Conservation (phyloP, 1,284 basidiomycete species). For the Prillingera fragicola region DNA sequence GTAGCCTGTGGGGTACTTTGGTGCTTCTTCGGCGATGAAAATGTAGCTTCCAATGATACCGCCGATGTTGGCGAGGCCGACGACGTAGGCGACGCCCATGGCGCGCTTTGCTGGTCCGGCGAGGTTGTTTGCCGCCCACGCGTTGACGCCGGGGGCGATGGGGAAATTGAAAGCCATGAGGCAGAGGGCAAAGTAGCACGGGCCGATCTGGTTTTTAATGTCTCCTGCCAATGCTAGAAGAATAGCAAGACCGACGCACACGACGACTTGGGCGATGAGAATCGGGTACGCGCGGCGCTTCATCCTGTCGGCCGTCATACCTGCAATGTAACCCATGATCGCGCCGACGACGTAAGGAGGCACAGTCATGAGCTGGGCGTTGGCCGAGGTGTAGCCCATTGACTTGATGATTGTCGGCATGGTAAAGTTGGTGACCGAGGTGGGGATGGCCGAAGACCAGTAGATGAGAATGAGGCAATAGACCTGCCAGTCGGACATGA, state of each 20-base stretch:
- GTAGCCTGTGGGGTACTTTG: conserved; percentile 27
- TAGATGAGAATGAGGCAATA: conserved; percentile 7
- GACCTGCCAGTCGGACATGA: conserved; percentile 10
- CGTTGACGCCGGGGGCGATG: conserved; percentile 24
- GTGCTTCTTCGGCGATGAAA: conserved; percentile 4
- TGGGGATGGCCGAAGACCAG: conserved; percentile 10
- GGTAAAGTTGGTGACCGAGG: too few relatives aligned
- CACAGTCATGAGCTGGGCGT: conserved; percentile 30
- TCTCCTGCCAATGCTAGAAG: conserved; percentile 2
- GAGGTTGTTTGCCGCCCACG: conserved; percentile 28
- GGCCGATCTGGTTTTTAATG: conserved; percentile 16
- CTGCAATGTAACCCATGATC: conserved; percentile 15
- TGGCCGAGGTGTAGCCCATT: conserved; percentile 19
- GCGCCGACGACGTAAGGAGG: conserved; percentile 30
- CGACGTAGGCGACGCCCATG: conserved; percentile 23
- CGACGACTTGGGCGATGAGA: conserved; percentile 4
- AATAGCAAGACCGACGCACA: conserved; percentile 19
- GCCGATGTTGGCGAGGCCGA: conserved; percentile 25
- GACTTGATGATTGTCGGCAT: conserved; percentile 27
- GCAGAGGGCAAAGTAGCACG: conserved; percentile 22
- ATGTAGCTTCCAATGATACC: conserved; percentile 25
- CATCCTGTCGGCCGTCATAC: conserved; percentile 19
- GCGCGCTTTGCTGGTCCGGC: conserved; percentile 33
- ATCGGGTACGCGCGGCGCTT: conserved; percentile 20
- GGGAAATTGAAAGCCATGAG: conserved; percentile 28